Base-by-base conservation (phyloP, 1,284 basidiomycete species). In the Sanghuangporus baumii region DNA sequence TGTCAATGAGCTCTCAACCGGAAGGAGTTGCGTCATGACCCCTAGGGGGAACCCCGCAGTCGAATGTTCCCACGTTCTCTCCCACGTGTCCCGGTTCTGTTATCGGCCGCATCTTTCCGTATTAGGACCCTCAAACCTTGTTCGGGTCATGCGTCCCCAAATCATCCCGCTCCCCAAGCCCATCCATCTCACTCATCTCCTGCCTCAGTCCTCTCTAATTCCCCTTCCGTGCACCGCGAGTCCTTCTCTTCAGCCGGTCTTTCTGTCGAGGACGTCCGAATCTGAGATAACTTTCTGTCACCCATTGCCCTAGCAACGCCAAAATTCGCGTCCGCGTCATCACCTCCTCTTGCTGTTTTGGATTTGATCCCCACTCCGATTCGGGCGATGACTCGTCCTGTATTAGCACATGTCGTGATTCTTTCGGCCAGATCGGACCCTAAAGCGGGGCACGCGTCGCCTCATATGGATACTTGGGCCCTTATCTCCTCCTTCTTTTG, bases 41-140 rank as follows among this genome's bases (percentile, higher is more conserved):
- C 43, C 8, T 46, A 46, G 43, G 43, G 16, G 43, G 43, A 46
- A 46, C 38, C n/a, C 31, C 52, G 52, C 52, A 54, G 52, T 54
- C 52, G 23, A 36, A 36, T 20, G 26, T 23, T 23, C 23, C 23
- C 23, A 16, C 9, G 14, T 18, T 2, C 18, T 18, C 16, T n/a
- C 14, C 52, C 52, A 37, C 52, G 52, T 54, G 52, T 54, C 18
- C 31, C 51, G 14, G 5, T 36, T 54, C 37, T n/a, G 52, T 36
- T 54, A 54, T 54, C 52, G 18, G 31, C 31, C 52, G 52, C 26
- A 54, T 54, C 52, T 54, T 54, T 54, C 52, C 52, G 52, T 54
- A 54, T 54, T 14, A 16, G 52, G 52, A 31, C 34, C 52, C 52
- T 31, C 52, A 54, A 54, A 54, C 52, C 52, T 54, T 54, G 23